phyloP scores from a whole-genome alignment of 2,329 filamentous ascomycete species.

The Ophiobolus disseminans region DNA sequence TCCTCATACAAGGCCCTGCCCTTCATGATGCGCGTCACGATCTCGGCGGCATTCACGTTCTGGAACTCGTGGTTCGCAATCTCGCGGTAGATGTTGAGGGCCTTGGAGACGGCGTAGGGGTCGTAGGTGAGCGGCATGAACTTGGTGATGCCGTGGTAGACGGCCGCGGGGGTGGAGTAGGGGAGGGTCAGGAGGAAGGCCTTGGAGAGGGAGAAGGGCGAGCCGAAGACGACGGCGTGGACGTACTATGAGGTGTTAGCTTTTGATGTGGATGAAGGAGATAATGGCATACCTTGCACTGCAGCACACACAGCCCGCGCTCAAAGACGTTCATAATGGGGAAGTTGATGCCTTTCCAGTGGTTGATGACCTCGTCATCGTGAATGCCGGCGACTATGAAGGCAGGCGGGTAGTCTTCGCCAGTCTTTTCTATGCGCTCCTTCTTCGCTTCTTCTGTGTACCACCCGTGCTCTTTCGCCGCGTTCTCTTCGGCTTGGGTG shows the following conservation, averaged over 20 bases:
- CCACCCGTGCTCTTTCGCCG: conserved; percentile 75
- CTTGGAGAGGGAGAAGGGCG: conserved; percentile 84
- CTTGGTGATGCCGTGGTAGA: conserved; percentile 95
- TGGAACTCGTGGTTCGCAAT: conserved; percentile 80
- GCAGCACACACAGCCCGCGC: conserved; percentile 90
- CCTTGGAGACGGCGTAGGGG: conserved; percentile 77
- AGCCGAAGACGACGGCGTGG: conserved; percentile 85
- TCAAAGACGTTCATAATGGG: conserved; percentile 99
- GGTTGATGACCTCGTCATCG: conserved; percentile 92
- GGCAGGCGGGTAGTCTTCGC: conserved; percentile 78
- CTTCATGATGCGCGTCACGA: conserved; percentile 88
- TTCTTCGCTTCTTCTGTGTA: conserved; percentile 69
- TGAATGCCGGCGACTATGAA: conserved; percentile 95
- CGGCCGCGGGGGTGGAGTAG: conserved; percentile 71
- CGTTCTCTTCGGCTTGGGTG: conserved; percentile 72
- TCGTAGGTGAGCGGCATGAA: conserved; percentile 74
- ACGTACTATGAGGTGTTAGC: conserved; percentile 68
- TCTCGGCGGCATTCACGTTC: conserved; percentile 89
- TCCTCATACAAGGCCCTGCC: conserved; percentile 89
- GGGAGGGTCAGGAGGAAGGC: conserved; percentile 78
- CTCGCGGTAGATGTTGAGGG: conserved; percentile 83
- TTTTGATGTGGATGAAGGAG: conserved; percentile 1
- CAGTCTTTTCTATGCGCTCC: conserved; percentile 67
- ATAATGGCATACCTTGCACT: conserved; percentile 76
- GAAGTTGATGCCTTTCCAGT: conserved; percentile 97